phyloP scores from a whole-genome alignment of 805 yeast genomes.

The Saccharomycopsis microspora region DNA sequence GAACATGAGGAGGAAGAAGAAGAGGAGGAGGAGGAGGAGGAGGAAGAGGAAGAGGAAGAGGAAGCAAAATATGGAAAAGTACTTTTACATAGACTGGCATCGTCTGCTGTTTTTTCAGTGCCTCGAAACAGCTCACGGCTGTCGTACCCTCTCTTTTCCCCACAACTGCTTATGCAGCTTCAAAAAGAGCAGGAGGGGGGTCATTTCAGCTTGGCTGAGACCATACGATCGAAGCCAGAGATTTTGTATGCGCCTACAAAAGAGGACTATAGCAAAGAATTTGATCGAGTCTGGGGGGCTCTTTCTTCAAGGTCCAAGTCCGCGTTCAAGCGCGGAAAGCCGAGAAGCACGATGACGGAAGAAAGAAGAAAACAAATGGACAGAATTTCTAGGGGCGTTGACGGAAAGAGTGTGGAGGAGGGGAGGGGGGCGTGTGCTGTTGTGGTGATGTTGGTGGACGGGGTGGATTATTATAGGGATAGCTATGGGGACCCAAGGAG shows the following conservation, averaged over 20 bases:
- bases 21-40: slow-evolving; percentile 11
- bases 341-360: slow-evolving; percentile 46
- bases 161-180: slow-evolving; percentile 4
- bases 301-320: slow-evolving; percentile 50
- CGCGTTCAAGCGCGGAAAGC: slow-evolving; percentile 62
- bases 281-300: slow-evolving; percentile 48
- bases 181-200: slow-evolving; percentile 4
- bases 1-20: slow-evolving; percentile 11
- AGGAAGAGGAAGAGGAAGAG: not conserved
- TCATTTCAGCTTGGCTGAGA: not conserved
- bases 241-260: slow-evolving; percentile 33
- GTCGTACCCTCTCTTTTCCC: slow-evolving; percentile 14
- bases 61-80: not conserved
- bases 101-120: not conserved
- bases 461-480: slow-evolving; percentile 56
- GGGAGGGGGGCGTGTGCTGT: slow-evolving; percentile 57
- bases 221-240: not conserved
- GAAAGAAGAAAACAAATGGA: slow-evolving; percentile 51
- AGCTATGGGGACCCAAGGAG: slow-evolving; percentile 33
- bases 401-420: slow-evolving; percentile 57
- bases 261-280: slow-evolving; percentile 61
- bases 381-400: slow-evolving; percentile 71
- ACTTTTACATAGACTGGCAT: not conserved
- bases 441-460: slow-evolving; percentile 55
- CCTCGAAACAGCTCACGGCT: not conserved